Percentiles rank a stretch among this genome's conserved stretches.
These are phyloP conservation scores for Lactarius hatsudake DNA, from an alignment of 768 basidiomycete genomes.

Conservation along the genomic window DNA sequence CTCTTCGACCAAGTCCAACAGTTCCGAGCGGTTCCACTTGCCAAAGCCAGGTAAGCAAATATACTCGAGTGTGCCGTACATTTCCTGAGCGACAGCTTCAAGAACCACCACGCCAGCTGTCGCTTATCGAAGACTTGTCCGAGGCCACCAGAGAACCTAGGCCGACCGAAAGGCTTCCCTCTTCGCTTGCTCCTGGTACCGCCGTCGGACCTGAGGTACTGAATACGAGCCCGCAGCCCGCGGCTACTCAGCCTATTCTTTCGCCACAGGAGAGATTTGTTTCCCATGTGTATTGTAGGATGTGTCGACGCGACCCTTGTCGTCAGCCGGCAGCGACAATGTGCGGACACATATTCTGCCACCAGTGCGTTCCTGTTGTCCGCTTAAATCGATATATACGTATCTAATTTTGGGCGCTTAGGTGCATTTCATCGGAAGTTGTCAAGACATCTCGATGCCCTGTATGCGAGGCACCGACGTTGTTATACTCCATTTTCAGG, in stretches of 20 bases:
- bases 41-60: constrained; percentile 9
- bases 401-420: constrained; percentile 29
- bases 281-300: constrained; percentile 42
- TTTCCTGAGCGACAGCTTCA: neutral
- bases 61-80: neutral
- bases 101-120: constrained; percentile 10
- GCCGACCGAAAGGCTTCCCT: neutral
- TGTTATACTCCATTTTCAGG: constrained; percentile 55
- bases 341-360: constrained; percentile 64
- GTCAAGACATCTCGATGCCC: constrained; percentile 49
- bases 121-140: neutral
- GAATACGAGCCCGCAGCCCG: neutral
- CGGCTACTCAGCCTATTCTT: neutral
- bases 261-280: constrained; percentile 15
- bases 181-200: neutral
- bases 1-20: constrained; percentile 11
- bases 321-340: constrained; percentile 55
- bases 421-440: constrained; percentile 53
- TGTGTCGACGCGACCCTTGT: constrained; percentile 48
- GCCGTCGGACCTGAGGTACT: neutral
- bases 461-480: constrained; percentile 47
- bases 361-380: constrained; percentile 39
- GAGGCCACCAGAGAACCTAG: neutral
- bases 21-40: constrained; percentile 7
- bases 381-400: neutral